These are phyloP conservation scores for Suillus tomentosus DNA, from an alignment of 768 basidiomycete genomes.

Conservation along the genomic window DNA sequence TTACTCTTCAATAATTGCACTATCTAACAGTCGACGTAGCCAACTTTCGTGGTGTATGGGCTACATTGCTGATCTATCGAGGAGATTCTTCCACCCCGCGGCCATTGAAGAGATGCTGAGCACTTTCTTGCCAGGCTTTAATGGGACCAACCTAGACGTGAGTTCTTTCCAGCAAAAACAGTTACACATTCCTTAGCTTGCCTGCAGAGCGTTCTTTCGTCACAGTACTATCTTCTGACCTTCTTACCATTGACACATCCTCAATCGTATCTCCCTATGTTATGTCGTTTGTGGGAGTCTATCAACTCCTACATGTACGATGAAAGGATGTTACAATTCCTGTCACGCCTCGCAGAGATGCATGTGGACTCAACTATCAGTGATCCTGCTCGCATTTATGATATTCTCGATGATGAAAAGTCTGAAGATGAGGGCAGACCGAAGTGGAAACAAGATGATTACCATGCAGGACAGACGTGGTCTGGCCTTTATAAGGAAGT, in stretches of 20 bases:
- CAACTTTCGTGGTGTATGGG: slow-evolving; percentile 81
- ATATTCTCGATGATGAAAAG: slow-evolving; percentile 63
- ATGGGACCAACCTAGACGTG: slow-evolving; percentile 74
- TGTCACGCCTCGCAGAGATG: slow-evolving; percentile 74
- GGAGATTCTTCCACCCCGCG: slow-evolving; percentile 88
- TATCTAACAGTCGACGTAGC: slow-evolving; percentile 34
- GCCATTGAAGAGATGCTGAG: slow-evolving; percentile 86
- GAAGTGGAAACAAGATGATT: slow-evolving; percentile 49
- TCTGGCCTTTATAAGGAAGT: slow-evolving; percentile 50
- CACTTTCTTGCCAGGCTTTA: slow-evolving; percentile 78
- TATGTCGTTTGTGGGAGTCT: slow-evolving; percentile 87
- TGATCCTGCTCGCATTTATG: slow-evolving; percentile 66
- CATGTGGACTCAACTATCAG: slow-evolving; percentile 73
- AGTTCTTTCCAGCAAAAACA: slow-evolving; percentile 30
- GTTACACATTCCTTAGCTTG: slow-evolving; percentile 51
- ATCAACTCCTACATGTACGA: slow-evolving; percentile 89
- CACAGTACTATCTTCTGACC: slow-evolving; percentile 83
- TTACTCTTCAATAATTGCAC: slow-evolving; percentile 1
- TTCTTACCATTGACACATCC: slow-evolving; percentile 87
- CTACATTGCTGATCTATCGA: slow-evolving; percentile 62
- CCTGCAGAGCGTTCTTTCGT: slow-evolving; percentile 73
- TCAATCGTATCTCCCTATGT: slow-evolving; percentile 78
- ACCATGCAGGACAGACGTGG: slow-evolving; percentile 50
- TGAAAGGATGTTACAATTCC: slow-evolving; percentile 85
- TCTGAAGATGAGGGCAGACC: slow-evolving; percentile 65